A percentile compares a stretch with the other conserved stretches of the same genome.
Conservation (phyloP, 495 filamentous ascomycete genomes). For the Neurospora intermedia region DNA sequence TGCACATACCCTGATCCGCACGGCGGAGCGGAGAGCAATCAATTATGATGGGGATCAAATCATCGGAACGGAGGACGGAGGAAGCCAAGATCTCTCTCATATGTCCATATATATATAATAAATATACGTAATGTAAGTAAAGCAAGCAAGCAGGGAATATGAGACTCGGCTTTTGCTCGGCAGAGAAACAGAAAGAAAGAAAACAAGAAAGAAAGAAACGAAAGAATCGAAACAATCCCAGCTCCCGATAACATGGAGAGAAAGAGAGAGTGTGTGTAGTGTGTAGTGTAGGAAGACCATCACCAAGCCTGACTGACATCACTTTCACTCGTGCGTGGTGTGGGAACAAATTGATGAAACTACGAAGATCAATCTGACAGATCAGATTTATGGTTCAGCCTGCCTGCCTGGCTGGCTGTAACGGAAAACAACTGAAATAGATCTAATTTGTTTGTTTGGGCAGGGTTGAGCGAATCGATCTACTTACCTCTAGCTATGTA, state of each 20-base stretch:
- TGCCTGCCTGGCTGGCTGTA: not conserved
- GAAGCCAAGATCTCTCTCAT: not conserved
- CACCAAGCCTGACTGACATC: not conserved
- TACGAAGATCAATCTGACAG: not conserved
- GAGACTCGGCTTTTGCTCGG: not conserved
- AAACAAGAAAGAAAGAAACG: not conserved
- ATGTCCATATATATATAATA: not conserved
- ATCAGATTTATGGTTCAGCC: not conserved
- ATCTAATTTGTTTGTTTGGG: not conserved
- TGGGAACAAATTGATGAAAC: not conserved
- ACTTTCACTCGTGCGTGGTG: not conserved
- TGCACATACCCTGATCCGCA: not conserved
- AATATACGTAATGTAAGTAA: not conserved
- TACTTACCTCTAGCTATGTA: not conserved
- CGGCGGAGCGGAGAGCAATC: not conserved
- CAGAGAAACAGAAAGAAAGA: not conserved
- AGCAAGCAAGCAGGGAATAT: too few species aligned
- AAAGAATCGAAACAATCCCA: not conserved
- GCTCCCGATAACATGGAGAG: too few species aligned
- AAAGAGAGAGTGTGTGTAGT: too few species aligned
- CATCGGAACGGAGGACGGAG: not conserved
- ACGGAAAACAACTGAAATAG: not conserved
- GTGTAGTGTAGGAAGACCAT: too few species aligned
- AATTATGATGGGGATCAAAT: too few species aligned
- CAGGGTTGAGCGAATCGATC: not conserved